Evolutionary conservation across 1,284 basidiomycete species (phyloP), one percentile per base, ranked within the genome.

Genomic region (Rhodotorula sp.): DNA sequence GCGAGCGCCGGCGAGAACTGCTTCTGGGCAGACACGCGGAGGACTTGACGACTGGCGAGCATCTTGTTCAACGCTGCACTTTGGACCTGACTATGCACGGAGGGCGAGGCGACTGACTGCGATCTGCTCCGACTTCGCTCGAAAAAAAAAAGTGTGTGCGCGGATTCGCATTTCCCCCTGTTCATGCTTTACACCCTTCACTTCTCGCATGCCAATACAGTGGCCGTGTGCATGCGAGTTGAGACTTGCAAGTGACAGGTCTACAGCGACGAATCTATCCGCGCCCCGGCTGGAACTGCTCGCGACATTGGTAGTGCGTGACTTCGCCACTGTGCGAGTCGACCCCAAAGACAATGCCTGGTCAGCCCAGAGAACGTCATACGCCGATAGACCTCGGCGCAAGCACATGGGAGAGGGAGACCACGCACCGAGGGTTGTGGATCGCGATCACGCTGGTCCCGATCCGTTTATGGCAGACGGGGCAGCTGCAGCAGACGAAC

Each of bases 401-500:
- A 47, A 47, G n/a, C 16, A 1, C 8, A 67, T n/a, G 34, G 3
- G 21, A 20, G 31, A 52, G 48, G 34, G 56, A 29, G n/a, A 72
- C 48, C 4, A 85, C 73, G 74, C 62, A 77, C 79, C 61, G 69
- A 16, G 93, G 94, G 23, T 89, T 85, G 84, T 96, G 94, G 0
- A 98, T 93, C 1, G 95, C 93, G 77, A 99, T 93, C 52, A 97
- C 94, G 71, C 92, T 95, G 77, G 90, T 91, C 1, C 97, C 97
- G 43, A 99, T 84, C 29, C 95, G 87, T 79, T 98, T 98, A 80
- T 95, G 91, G 81, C 96, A 99, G 79, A 93, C 90, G 0, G 93
- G 93, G 79, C 97, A 98, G 81, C 93, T 96, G 52, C n/a, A 54
- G 73, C 34, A 49, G 62, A 58, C 58, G 31, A 18, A n/a, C n/a